Evolutionary conservation across 371 early-diverging fungal genomes (phyloP), one percentile per base, ranked within the genome.

Genomic region (Basidiobolus meristosporus): DNA sequence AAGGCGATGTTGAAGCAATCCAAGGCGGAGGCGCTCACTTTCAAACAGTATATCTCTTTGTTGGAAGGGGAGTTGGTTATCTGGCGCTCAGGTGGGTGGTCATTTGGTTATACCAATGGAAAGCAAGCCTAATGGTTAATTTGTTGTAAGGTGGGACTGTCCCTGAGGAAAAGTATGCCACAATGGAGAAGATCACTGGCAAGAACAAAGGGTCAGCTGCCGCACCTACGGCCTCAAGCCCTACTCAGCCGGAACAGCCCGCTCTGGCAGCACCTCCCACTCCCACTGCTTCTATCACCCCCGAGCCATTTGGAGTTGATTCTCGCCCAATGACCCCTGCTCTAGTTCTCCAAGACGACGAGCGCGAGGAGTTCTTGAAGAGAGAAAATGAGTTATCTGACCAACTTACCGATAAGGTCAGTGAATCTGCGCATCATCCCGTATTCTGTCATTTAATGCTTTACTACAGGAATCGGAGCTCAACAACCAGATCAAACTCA

Each of bases 341-440:
- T 11, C 63, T 77, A 16, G 68, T 63, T 1, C 57, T 91, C 28
- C 72, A 72, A 36, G 71, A 82, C 35, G 95, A 92, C 51, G 92
- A 93, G 50, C 68, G 89, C 20, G 92, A 93, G 40, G 93, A 88
- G 45, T 84, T 89, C 42, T 49, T 92, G 62, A 72, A 73, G 43
- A 76, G 95, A 31, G 95, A 97, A 56, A 91, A 89, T 54, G 92
- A 92, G 50, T 64, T 93, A 36, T 72, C 73, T 50, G 90, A 93
- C 49, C 77, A 82, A 45, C 59, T 93, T 29, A 74, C 83, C 1
- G 89, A 91, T 45, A 90, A 87, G 52, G 87, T 84, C 48, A 57
- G 68, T 3, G 74, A 72, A 42, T 46, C 84, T 20, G 62, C 65
- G 32, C 46, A 60, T 9, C 4, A 11, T 32, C 4, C n/a, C n/a